Evolutionary conservation across 352 stramenopile genomes (phyloP).

Genomic region (Poterioochromonas sp.): DNA sequence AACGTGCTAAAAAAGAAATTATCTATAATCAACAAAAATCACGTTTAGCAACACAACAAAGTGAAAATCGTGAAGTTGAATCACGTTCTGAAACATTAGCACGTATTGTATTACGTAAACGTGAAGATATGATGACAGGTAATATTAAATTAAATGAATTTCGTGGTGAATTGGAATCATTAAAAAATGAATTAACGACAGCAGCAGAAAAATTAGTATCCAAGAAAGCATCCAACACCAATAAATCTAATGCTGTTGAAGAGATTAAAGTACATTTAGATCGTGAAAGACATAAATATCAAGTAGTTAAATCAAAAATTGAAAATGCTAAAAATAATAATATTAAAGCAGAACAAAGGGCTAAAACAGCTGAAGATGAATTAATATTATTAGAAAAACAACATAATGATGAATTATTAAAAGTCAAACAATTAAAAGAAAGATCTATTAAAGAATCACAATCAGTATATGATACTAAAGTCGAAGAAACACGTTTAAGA

Average conservation of each 20-base stretch:
- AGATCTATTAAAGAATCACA: slow-evolving; percentile 80
- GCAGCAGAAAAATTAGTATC: slow-evolving; percentile 67
- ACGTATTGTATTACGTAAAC: slow-evolving; percentile 44
- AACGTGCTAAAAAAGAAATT: slow-evolving; percentile 55
- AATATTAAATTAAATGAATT: slow-evolving; percentile 62
- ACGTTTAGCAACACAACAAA: slow-evolving; percentile 65
- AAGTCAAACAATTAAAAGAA: slow-evolving; percentile 70
- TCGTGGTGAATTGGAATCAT: slow-evolving; percentile 75
- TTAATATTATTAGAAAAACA: slow-evolving; percentile 49
- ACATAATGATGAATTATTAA: slow-evolving; percentile 47
- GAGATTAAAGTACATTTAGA: slow-evolving; percentile 53
- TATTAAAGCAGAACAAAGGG: slow-evolving; percentile 51
- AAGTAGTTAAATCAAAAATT: slow-evolving; percentile 64
- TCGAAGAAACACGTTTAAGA: slow-evolving; percentile 73
- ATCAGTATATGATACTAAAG: slow-evolving; percentile 66
- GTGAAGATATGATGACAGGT: slow-evolving; percentile 58
- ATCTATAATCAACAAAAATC: slow-evolving; percentile 62
- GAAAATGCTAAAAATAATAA: slow-evolving; percentile 57
- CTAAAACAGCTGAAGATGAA: slow-evolving; percentile 66
- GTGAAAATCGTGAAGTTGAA: slow-evolving; percentile 69
- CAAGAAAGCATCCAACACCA: slow-evolving; percentile 62
- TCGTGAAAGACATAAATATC: slow-evolving; percentile 38
- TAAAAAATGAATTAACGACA: slow-evolving; percentile 76
- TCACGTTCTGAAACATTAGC: slow-evolving; percentile 59
- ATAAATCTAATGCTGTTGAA: slow-evolving; percentile 62